These are phyloP conservation scores for Bipolaris victoriae DNA, from an alignment of 2,329 filamentous ascomycete species.

Conservation along the genomic window DNA sequence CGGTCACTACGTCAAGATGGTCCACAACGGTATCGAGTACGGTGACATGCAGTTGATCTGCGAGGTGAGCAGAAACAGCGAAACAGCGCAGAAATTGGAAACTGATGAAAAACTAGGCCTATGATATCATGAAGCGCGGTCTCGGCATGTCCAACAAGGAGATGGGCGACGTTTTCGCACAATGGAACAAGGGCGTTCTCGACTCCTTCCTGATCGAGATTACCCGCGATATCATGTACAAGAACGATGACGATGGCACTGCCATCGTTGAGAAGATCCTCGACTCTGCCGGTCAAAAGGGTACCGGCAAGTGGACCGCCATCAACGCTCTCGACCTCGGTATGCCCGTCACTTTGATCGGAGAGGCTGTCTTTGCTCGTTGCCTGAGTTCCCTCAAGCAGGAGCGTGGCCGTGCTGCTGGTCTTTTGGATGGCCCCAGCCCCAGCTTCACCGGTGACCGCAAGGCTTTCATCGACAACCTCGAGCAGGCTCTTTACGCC, in stretches of 20 bases:
- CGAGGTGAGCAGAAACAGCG: slow-evolving; percentile 69
- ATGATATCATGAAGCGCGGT: slow-evolving; percentile 99
- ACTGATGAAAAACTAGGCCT: slow-evolving; percentile 68
- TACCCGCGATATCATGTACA: slow-evolving; percentile 98
- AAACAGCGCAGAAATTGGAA: not conserved
- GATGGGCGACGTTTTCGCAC: slow-evolving; percentile 90
- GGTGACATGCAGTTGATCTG: slow-evolving; percentile 99
- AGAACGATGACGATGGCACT: slow-evolving; percentile 90
- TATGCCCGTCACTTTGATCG: slow-evolving; percentile 97
- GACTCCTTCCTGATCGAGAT: slow-evolving; percentile 99
- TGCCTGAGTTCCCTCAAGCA: slow-evolving; percentile 94
- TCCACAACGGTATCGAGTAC: slow-evolving; percentile 99
- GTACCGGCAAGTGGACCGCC: slow-evolving; percentile 99
- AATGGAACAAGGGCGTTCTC: slow-evolving; percentile 98
- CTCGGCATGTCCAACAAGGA: slow-evolving; percentile 88
- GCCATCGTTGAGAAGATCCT: slow-evolving; percentile 98
- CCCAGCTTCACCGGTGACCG: slow-evolving; percentile 88
- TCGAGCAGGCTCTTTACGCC: slow-evolving; percentile 98
- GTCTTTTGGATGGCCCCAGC: slow-evolving; percentile 76
- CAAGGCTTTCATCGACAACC: slow-evolving; percentile 91
- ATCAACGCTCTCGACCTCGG: slow-evolving; percentile 98
- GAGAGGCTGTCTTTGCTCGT: slow-evolving; percentile 93
- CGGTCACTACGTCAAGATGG: slow-evolving; percentile 99
- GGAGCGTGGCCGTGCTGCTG: slow-evolving; percentile 83
- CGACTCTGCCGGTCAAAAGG: slow-evolving; percentile 97